These are phyloP conservation scores for Hypoxylon crocopeplum DNA, from an alignment of 495 filamentous ascomycete genomes.

Conservation along the genomic window DNA sequence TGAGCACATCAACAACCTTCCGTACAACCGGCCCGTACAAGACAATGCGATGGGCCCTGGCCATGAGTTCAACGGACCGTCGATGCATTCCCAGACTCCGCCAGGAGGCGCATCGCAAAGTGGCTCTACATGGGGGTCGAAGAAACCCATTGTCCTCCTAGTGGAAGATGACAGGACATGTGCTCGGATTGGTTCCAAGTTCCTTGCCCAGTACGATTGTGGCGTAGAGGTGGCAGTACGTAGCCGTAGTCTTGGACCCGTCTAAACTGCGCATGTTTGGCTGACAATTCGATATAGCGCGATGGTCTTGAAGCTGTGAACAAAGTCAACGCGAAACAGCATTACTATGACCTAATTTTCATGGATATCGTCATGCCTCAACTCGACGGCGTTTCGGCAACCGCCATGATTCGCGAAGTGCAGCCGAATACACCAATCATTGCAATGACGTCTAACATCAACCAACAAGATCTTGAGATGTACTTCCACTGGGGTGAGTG, in stretches of 20 bases:
- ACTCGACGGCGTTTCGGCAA: conserved; percentile 93
- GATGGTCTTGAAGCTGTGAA: conserved; percentile 93
- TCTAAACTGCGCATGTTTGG: conserved; percentile 5
- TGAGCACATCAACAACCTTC: conserved; percentile 92
- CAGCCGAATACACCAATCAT: conserved; percentile 86
- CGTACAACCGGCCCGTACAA: conserved; percentile 67
- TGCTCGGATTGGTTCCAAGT: conserved; percentile 91
- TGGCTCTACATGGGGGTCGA: conserved; percentile 67
- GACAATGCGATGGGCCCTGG: conserved; percentile 34
- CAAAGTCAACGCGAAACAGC: conserved; percentile 77
- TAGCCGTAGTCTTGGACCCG: conserved; percentile 26
- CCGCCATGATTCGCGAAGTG: conserved; percentile 90
- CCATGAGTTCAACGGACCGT: conserved; percentile 34
- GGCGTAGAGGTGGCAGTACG: conserved; percentile 90
- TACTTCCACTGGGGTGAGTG: conserved; percentile 94
- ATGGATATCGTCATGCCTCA: conserved; percentile 99
- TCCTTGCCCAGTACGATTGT: conserved; percentile 87
- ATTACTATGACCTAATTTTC: conserved; percentile 89
- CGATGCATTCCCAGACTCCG: conserved; percentile 39
- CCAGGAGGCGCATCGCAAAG: conserved; percentile 37
- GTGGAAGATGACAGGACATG: conserved; percentile 97
- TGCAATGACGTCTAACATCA: conserved; percentile 98
- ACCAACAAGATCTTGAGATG: conserved; percentile 94
- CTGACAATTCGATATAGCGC: conserved; percentile 61
- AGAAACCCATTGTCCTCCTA: conserved; percentile 83